phyloP scores from a whole-genome alignment of 2,329 filamentous ascomycete species.

The Arthroderma sp. region DNA sequence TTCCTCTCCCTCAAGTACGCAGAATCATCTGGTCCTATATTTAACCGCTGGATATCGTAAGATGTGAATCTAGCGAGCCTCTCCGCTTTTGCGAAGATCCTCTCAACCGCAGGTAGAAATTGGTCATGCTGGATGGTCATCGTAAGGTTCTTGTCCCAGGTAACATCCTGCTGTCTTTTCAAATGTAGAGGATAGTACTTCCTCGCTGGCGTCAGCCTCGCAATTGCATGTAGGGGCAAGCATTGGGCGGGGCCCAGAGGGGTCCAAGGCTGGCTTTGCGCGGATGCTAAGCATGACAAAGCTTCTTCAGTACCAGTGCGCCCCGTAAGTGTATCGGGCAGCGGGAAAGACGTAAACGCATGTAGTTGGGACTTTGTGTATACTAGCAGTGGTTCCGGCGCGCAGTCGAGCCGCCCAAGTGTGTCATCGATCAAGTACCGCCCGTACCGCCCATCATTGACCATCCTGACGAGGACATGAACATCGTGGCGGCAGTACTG shows the following conservation, averaged over 20 bases:
- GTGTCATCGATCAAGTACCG: conserved; percentile 37
- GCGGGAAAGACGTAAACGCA: conserved; percentile 17
- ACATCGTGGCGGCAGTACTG: conserved; percentile 7
- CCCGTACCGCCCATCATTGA: conserved; percentile 20
- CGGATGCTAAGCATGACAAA: conserved; percentile 9
- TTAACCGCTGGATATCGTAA: too few species aligned
- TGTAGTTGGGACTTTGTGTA: conserved; percentile 18
- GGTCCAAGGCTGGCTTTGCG: conserved; percentile 7
- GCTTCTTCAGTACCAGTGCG: conserved; percentile 15
- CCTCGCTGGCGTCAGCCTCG: conserved; percentile 24
- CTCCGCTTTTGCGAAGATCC: conserved; percentile 4
- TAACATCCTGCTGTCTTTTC: conserved; percentile 31
- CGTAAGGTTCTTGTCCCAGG: conserved; percentile 30
- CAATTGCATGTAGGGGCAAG: conserved; percentile 4
- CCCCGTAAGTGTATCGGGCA: conserved; percentile 19
- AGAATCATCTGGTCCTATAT: too few species aligned
- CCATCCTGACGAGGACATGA: conserved; percentile 29
- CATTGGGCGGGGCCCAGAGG: conserved; percentile 3
- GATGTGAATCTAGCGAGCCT: background rate
- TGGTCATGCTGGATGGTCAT: conserved; percentile 30
- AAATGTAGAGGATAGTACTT: conserved; percentile 33
- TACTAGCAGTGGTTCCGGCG: conserved; percentile 18
- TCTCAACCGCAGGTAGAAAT: conserved; percentile 10
- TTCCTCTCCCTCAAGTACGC: conserved; percentile 4
- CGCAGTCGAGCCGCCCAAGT: conserved; percentile 36